Evolutionary conservation across 768 basidiomycete species (phyloP), one percentile per base, ranked within the genome.

Genomic region (Floccularia luteovirens): DNA sequence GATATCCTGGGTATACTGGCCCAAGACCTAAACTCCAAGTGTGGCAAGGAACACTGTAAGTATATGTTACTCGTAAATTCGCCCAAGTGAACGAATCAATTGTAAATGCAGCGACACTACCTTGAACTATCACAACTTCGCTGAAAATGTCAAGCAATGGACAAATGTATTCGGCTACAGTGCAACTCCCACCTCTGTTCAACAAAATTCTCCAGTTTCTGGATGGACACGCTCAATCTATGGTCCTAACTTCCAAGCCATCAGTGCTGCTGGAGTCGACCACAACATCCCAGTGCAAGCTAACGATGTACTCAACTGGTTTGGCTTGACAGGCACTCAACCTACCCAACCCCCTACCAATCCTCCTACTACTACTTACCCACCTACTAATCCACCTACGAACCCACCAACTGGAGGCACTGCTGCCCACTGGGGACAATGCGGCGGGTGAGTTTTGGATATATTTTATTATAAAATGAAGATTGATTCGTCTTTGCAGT

Each of bases 141-240:
- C 53, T 30, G 70, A 78, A 54, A 69, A 68, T 40, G 58, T 77
- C 48, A 72, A 74, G 50, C 64, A 78, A 48, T 77, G 75, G 76
- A 72, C 74, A 11, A 72, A 72, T 43, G 63, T 78, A 21, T 70
- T 74, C 47, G 67, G 66, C 12, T 61, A 66, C 48, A 60, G 60
- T 39, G 49, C 53, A 31, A 72, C 71, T 3, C 63, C 74, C 0
- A 53, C 59, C 8, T 53, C 62, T 2, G 66, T 59, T 34, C 47
- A 57, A 32, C 48, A 56, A 21, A 67, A 66, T 43, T 62, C 63
- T 21, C 74, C 74, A 1, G 48, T 58, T 11, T 47, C 56, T 19
- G 69, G 67, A 24, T 77, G 70, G 60, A 67, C 71, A 5, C 66
- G 64, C 45, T 57, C 70, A 0, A 63, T 64, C 4, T 77, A 67